Evolutionary conservation across 1,139 yeast species (phyloP), one percentile per base, ranked within the genome.

Genomic region (Scheffersomyces cryptocercus): DNA sequence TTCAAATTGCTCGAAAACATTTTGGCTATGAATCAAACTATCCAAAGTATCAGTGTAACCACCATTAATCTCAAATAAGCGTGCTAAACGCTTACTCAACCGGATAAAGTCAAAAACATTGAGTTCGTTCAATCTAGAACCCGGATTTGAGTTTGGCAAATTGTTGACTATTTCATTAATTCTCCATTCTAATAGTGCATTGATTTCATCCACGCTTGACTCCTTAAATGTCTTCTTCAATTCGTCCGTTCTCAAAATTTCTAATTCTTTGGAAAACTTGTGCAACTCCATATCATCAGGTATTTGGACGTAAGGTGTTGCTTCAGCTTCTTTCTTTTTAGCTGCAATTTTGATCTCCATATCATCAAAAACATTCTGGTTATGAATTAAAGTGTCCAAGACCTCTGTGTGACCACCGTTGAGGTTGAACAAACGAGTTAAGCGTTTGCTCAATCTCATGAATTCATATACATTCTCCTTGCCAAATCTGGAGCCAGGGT

Each of bases 351-450:
- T 52, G 24, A 47, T 45, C 43, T 65, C 71, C 36, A 65, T 53
- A 11, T 49, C 43, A 5, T 56, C 58, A 40, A 67, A 63, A 3
- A 57, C 65, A 8, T 42, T 35, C 41, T 64, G 65, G 32, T 63
- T 63, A 11, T 54, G 53, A 35, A 68, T 47, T 2, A 70, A 54
- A 3, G 65, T 54, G 48, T 72, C 76, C 48, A 73, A 61, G 8
- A 66, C 59, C 14, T 55, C 64, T 7, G 73, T 66, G 41, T 68
- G 48, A 2, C 62, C 64, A 3, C 66, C 66, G 50, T 71, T 70
- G 11, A 56, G 35, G 8, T 47, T 49, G 40, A 70, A 68, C 30
- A 70, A 52, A 4, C 48, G 44, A 1, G 37, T 39, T 39, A 67
- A 54, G 29, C 58, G 52, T 41, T 53, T 49, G 39, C 52, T 50